Conservation (phyloP, 2,329 filamentous ascomycete genomes). For the Chaetomiaceae sp. region DNA sequence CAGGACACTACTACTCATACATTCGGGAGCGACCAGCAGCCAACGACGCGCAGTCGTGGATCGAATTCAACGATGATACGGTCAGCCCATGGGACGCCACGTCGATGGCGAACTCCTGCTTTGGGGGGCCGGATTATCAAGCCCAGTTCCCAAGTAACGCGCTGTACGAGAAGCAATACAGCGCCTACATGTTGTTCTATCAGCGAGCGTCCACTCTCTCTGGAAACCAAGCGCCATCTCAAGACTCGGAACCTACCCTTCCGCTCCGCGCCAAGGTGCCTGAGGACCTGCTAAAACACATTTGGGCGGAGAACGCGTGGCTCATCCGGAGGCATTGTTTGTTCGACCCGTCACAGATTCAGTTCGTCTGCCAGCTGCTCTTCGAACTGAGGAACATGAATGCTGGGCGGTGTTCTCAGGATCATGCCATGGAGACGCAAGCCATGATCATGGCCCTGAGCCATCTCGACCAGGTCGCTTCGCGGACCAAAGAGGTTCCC, state of each 20-base stretch:
- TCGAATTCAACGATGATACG: constrained; percentile 90
- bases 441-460: constrained; percentile 52
- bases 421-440: constrained; percentile 41
- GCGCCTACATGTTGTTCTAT: constrained; percentile 98
- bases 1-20: constrained; percentile 96
- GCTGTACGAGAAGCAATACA: constrained; percentile 64
- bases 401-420: constrained; percentile 41
- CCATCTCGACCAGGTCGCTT: constrained; percentile 70
- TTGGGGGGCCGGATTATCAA: constrained; percentile 62
- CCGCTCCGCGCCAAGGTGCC: constrained; percentile 44
- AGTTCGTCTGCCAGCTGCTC: constrained; percentile 60
- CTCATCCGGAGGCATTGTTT: constrained; percentile 73
- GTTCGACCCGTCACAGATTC: constrained; percentile 64
- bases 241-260: constrained; percentile 29
- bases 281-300: constrained; percentile 46
- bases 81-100: constrained; percentile 70
- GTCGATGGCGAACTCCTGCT: constrained; percentile 69
- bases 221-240: constrained; percentile 43
- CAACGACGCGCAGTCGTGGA: constrained; percentile 54
- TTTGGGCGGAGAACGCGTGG: constrained; percentile 65
- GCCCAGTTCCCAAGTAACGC: constrained; percentile 39
- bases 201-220: constrained; percentile 66
- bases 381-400: constrained; percentile 47
- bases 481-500: constrained; percentile 62
- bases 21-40: constrained; percentile 69